Percentiles rank a stretch among this genome's conserved stretches.
Conservation (phyloP, 2,329 filamentous ascomycete species). For the Stylonectria norvegica region DNA sequence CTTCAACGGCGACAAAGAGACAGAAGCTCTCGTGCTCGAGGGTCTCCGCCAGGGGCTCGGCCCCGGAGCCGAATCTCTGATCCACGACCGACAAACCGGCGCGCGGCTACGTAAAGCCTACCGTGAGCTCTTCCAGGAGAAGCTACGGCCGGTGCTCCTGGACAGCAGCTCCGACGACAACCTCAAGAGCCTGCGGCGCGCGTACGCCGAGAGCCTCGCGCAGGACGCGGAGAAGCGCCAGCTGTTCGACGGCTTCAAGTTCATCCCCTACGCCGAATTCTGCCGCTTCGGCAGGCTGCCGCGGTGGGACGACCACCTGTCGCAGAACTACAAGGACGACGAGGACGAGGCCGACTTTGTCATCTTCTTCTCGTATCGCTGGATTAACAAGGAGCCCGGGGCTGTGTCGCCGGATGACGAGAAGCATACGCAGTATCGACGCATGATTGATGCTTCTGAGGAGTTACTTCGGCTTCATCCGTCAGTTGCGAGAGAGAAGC, state of each 20-base stretch:
- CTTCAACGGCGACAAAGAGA: slow-evolving; percentile 27
- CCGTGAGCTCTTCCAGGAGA: slow-evolving; percentile 35
- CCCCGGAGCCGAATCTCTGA: slow-evolving; percentile 3
- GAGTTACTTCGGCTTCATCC: slow-evolving; percentile 26
- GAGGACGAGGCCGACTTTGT: slow-evolving; percentile 18
- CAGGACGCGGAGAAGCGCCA: slow-evolving; percentile 19
- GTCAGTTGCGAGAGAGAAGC: slow-evolving; percentile 15
- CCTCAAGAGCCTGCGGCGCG: slow-evolving; percentile 18
- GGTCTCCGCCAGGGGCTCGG: slow-evolving; percentile 15
- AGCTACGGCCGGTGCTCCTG: slow-evolving; percentile 33
- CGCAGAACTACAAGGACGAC: slow-evolving; percentile 7
- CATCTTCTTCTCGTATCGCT: slow-evolving; percentile 37
- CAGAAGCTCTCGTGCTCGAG: slow-evolving; percentile 26
- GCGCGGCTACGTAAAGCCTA: slow-evolving; percentile 33
- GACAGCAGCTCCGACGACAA: slow-evolving; percentile 7
- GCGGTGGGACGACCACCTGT: slow-evolving; percentile 20
- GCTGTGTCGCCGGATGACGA: slow-evolving; percentile 28
- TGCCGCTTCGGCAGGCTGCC: slow-evolving; percentile 22
- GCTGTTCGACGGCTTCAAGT: slow-evolving; percentile 29
- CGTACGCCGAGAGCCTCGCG: slow-evolving; percentile 21
- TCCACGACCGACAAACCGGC: slow-evolving; percentile 14
- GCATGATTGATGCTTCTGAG: slow-evolving; percentile 30
- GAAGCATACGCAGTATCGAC: slow-evolving; percentile 29
- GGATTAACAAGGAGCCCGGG: slow-evolving; percentile 23
- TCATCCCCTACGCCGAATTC: slow-evolving; percentile 30